phyloP scores from a whole-genome alignment of 495 filamentous ascomycete species.

The Pyronema domesticum region DNA sequence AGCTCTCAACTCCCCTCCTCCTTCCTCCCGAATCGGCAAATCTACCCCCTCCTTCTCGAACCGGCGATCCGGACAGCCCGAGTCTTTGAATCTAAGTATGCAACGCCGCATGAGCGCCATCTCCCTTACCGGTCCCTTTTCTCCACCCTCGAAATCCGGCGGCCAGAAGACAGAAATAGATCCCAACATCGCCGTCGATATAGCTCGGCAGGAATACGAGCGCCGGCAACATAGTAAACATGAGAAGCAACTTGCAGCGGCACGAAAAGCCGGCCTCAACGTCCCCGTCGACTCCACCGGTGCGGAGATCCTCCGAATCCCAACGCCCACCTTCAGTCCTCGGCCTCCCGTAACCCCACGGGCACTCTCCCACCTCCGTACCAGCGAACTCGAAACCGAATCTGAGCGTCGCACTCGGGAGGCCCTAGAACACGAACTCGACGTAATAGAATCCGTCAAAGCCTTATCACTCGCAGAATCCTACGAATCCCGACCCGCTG shows the following conservation, averaged over 20 bases:
- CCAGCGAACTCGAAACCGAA: not conserved
- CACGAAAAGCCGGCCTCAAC: slow-evolving; percentile 9
- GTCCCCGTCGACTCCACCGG: slow-evolving; percentile 17
- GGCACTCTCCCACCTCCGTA: not conserved
- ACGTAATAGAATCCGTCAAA: not conserved
- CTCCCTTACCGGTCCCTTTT: slow-evolving; percentile 8
- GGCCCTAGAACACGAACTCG: slow-evolving; percentile 4
- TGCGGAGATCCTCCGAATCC: slow-evolving; percentile 15
- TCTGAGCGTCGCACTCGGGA: not conserved
- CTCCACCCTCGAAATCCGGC: slow-evolving; percentile 11
- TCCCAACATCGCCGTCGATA: slow-evolving; percentile 13
- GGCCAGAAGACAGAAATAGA: not conserved
- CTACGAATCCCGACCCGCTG: not conserved
- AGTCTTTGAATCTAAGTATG: slow-evolving; percentile 9
- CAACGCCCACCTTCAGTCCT: slow-evolving; percentile 3
- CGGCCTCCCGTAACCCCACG: not conserved
- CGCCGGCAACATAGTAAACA: slow-evolving; percentile 17
- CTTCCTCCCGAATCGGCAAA: too few species aligned
- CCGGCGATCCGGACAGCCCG: not conserved
- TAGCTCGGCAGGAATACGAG: slow-evolving; percentile 21
- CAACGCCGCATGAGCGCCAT: slow-evolving; percentile 8
- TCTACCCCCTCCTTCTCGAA: not conserved
- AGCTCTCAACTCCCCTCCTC: too few species aligned
- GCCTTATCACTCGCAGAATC: not conserved
- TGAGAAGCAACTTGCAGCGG: slow-evolving; percentile 7